phyloP scores from a whole-genome alignment of 495 filamentous ascomycete genomes.

The Podospora tetraspora region DNA sequence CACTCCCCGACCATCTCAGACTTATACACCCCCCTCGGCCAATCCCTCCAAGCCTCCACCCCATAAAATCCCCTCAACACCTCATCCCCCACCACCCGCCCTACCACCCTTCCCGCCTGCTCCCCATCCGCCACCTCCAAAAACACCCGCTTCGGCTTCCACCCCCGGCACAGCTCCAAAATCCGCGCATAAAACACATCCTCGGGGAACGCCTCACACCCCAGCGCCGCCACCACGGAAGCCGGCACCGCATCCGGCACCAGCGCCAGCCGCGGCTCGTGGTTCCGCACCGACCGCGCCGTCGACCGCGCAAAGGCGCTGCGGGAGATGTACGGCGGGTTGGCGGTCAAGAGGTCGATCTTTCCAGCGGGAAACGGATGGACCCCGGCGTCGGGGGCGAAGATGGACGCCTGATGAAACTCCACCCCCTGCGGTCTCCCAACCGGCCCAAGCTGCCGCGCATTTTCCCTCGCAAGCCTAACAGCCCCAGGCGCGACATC shows the following conservation, averaged over 20 bases:
- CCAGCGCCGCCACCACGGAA: slow-evolving; percentile 20
- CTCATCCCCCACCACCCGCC: slow-evolving; percentile 25
- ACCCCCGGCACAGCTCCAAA: slow-evolving; percentile 33
- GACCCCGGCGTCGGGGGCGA: slow-evolving; percentile 28
- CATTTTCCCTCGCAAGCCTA: slow-evolving; percentile 56
- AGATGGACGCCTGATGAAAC: slow-evolving; percentile 54
- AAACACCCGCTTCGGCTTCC: slow-evolving; percentile 41
- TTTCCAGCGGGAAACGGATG: background rate
- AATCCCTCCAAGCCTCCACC: slow-evolving; percentile 28
- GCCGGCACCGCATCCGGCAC: slow-evolving; percentile 47
- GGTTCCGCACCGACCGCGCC: slow-evolving; percentile 66
- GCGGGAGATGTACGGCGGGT: slow-evolving; percentile 85
- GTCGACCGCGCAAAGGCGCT: slow-evolving; percentile 51
- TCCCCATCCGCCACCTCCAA: slow-evolving; percentile 54
- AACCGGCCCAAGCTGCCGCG: slow-evolving; percentile 49
- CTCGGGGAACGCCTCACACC: slow-evolving; percentile 29
- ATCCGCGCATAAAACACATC: slow-evolving; percentile 57
- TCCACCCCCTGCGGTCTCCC: slow-evolving; percentile 21
- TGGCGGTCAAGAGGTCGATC: slow-evolving; percentile 70
- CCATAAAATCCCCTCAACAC: background rate
- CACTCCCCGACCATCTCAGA: slow-evolving; percentile 15
- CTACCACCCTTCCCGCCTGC: slow-evolving; percentile 56
- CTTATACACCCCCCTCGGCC: background rate
- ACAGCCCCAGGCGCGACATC: slow-evolving; percentile 62
- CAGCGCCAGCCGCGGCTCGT: slow-evolving; percentile 73